phyloP scores from a whole-genome alignment of 768 basidiomycete genomes.

The Podaxis rugospora region DNA sequence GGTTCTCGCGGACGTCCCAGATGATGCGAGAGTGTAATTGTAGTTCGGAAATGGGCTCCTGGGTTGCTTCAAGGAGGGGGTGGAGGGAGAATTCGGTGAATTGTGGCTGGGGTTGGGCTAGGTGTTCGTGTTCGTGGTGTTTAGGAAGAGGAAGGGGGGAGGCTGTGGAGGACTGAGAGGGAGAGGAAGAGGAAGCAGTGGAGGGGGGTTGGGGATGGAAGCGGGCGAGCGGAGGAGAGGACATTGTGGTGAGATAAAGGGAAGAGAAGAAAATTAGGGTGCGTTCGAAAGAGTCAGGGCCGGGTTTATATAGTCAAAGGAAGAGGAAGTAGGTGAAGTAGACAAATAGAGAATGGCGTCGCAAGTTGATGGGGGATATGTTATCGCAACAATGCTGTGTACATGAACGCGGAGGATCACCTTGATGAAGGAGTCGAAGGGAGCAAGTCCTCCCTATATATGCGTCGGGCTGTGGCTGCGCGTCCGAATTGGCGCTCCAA shows the following conservation, averaged over 20 bases:
- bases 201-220: not conserved
- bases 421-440: not conserved
- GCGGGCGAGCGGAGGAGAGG: not conserved
- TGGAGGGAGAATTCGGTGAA: slow-evolving; percentile 27
- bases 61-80: slow-evolving; percentile 24
- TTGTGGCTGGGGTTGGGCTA: slow-evolving; percentile 12
- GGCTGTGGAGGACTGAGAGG: not conserved
- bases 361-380: too few relatives aligned
- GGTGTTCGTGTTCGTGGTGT: not conserved
- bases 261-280: not conserved
- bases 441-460: not conserved
- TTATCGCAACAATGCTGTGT: too few relatives aligned
- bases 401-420: too few relatives aligned
- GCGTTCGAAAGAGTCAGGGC: not conserved
- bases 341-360: too few relatives aligned
- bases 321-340: too few relatives aligned
- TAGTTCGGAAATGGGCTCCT: slow-evolving; percentile 11
- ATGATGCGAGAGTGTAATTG: slow-evolving; percentile 28
- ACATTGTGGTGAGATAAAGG: not conserved
- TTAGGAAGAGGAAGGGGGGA: not conserved
- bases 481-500: not conserved
- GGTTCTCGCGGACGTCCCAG: slow-evolving; percentile 50
- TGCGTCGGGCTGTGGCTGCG: not conserved
- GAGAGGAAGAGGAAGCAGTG: not conserved
- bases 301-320: not conserved